Base-by-base conservation (phyloP, 2,329 filamentous ascomycete species). In the Leptographium wingfieldii region DNA sequence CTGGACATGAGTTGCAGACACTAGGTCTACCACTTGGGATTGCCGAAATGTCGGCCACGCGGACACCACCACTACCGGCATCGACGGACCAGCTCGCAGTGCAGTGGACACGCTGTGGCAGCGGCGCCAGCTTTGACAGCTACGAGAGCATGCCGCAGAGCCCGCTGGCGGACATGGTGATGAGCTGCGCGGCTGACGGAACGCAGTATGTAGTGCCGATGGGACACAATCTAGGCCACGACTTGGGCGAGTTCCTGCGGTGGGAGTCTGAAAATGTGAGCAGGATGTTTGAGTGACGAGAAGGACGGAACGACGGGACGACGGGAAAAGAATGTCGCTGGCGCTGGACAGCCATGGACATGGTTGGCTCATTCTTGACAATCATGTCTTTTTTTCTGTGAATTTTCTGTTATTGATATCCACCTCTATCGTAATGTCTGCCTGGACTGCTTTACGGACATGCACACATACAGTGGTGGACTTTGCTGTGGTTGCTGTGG, bases 141-240 rank as follows among this genome's bases (percentile, higher is more conserved):
- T 66, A 71, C 52, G 68, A 69, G 58, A 79, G 77, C 66, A 69
- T 80, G 60, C 78, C 78, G 48, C 77, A 77, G 64, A 80, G 77
- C 64, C 78, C 79, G 55, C 76, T 79, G 75, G 67, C 76, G 55
- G 75, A 77, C 54, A 69, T 80, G 25, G 72, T 79, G 48, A 71
- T 73, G 56, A 72, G 66, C 61, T 69, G 70, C 31, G 71, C 69
- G 43, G 72, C 72, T 29, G 71, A 73, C 51, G 73, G 71, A n/a
- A 69, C 73, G 59, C 67, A 71, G 63, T 68, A 69, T 58, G 67
- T 73, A 11, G 75, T 80, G 58, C 78, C 80, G 0, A 84, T 85
- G 81, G 80, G 80, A 0, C 84, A 78, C 66, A 85, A 85, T 63
- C 72, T 85, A 2, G 76, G 76, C 12, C 79, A 83, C 62, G 82